Evolutionary conservation across 305 asterid species (phyloP).

Genomic region (Coffea humblotiana): DNA sequence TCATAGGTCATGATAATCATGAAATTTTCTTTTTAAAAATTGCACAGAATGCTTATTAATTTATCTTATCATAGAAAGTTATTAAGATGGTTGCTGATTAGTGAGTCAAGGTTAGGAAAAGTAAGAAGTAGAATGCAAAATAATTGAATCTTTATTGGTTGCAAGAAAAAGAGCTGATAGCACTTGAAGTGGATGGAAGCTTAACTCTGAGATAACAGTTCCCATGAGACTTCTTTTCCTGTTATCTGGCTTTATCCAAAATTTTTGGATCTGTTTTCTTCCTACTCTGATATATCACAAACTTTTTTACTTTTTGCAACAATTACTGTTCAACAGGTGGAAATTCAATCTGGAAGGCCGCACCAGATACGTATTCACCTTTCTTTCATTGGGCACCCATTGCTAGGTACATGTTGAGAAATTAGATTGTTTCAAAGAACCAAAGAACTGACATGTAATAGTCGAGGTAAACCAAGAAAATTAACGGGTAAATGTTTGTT

Average conservation of each 20-base stretch:
- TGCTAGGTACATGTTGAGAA: conserved; percentile 45
- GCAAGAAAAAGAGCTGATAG: neutral
- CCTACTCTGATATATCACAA: neutral
- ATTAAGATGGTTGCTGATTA: neutral
- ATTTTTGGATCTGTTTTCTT: neutral
- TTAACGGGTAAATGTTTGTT: too few species aligned
- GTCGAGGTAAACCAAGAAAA: neutral
- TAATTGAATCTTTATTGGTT: neutral
- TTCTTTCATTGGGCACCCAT: conserved; percentile 83
- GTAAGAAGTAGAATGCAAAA: neutral
- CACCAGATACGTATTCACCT: conserved; percentile 98
- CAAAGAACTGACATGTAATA: neutral
- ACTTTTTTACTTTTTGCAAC: neutral
- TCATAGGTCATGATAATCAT: neutral
- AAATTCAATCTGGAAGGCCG: conserved; percentile 97
- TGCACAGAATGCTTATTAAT: neutral
- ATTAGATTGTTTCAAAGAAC: neutral
- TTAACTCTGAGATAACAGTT: neutral
- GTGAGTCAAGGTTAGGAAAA: neutral
- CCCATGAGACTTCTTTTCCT: neutral
- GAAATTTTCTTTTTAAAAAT: neutral
- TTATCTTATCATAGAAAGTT: neutral
- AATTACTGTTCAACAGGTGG: conserved; percentile 46
- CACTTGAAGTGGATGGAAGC: neutral
- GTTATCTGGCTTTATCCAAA: neutral